Percentiles rank a stretch among this genome's conserved stretches.
These are phyloP conservation scores for Aristolochia contorta DNA, from an alignment of 164 flowering plant genomes.

Conservation along the genomic window DNA sequence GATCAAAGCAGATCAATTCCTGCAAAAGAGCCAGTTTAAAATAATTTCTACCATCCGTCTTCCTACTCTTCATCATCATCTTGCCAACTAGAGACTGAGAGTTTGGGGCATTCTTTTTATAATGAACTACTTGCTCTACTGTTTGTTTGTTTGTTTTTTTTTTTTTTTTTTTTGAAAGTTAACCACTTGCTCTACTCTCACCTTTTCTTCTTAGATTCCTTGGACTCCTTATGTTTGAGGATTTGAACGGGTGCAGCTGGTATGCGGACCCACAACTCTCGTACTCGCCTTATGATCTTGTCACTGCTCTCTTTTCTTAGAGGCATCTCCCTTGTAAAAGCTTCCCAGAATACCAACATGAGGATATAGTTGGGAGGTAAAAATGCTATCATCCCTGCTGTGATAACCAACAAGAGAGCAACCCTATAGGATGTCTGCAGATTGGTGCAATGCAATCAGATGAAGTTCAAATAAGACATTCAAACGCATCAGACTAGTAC, in stretches of 20 bases:
- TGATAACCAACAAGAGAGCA: constrained; percentile 28
- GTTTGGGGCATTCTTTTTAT: too few species aligned
- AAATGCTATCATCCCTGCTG: constrained; percentile 39
- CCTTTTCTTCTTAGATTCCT: constrained; percentile 30
- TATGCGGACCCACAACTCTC: constrained; percentile 84
- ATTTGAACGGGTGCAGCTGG: constrained; percentile 89
- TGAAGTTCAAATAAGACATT: neutral
- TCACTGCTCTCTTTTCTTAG: constrained; percentile 51
- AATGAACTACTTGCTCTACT: too few species aligned
- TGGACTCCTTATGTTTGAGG: constrained; percentile 36
- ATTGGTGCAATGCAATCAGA: constrained; percentile 1
- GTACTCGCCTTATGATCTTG: constrained; percentile 41
- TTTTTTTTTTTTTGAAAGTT: too few species aligned
- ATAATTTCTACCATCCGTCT: too few species aligned
- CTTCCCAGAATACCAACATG: constrained; percentile 37
- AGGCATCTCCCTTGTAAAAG: constrained; percentile 68
- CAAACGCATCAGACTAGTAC: neutral
- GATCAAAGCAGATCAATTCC: too few species aligned
- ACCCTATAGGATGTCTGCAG: constrained; percentile 63
- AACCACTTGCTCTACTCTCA: neutral
- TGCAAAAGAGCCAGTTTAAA: too few species aligned
- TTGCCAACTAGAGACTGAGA: too few species aligned
- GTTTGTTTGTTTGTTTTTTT: too few species aligned
- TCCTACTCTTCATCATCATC: too few species aligned
- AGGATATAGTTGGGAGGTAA: constrained; percentile 38